phyloP scores from a whole-genome alignment of 2,329 filamentous ascomycete genomes.

The Fusarium ambrosium region DNA sequence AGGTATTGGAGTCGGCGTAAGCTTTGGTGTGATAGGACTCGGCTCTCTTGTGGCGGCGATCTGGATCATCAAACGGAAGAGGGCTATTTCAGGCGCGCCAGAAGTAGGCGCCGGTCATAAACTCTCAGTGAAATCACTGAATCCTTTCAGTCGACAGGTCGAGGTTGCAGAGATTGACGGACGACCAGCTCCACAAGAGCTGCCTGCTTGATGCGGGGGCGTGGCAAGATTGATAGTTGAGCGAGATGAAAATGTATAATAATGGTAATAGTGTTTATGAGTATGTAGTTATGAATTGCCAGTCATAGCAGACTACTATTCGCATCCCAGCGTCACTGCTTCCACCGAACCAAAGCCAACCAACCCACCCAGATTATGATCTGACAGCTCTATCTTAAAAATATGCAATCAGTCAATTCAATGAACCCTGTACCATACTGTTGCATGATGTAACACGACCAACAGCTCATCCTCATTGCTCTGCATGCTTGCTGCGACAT shows the following conservation, averaged over 20 bases:
- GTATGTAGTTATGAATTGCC: background rate
- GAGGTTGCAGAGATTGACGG: background rate
- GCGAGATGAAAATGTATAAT: too few relatives aligned
- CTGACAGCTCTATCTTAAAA: background rate
- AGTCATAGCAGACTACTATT: background rate
- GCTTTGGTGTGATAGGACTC: background rate
- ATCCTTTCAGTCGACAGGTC: background rate
- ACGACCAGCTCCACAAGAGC: background rate
- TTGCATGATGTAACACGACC: background rate
- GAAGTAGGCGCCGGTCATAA: too few relatives aligned
- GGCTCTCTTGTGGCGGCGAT: background rate
- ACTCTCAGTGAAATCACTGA: background rate
- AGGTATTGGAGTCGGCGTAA: background rate
- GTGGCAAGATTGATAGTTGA: background rate
- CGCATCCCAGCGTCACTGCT: background rate
- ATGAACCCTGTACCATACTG: background rate
- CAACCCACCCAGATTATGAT: background rate
- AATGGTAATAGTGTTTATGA: too few relatives aligned
- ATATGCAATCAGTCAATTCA: background rate
- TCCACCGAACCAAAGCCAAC: background rate
- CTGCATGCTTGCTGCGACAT: background rate
- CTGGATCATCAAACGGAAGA: background rate
- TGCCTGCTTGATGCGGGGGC: background rate
- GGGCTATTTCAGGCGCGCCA: rapidly evolving
- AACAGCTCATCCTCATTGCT: background rate